Conservation (phyloP, 1,139 yeast species). For the Yamadazyma spencermartinsiae region DNA sequence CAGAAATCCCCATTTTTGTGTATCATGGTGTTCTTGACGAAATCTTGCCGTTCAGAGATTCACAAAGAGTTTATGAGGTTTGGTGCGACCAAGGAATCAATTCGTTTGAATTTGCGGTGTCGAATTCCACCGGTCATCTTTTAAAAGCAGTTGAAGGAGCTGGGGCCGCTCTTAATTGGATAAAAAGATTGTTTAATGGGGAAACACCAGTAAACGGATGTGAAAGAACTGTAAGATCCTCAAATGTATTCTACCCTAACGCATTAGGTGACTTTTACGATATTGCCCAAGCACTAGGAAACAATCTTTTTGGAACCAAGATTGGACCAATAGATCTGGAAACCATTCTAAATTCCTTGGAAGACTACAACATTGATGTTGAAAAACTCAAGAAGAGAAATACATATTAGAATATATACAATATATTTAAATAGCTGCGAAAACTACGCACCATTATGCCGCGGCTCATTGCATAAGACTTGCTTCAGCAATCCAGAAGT, state of each 20-base stretch:
- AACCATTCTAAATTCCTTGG: not conserved
- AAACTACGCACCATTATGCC: no score
- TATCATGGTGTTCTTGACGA: slow-evolving; percentile 34
- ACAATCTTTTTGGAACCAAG: slow-evolving; percentile 10
- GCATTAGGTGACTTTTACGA: slow-evolving; percentile 8
- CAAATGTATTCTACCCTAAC: slow-evolving; percentile 28
- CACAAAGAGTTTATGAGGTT: slow-evolving; percentile 25
- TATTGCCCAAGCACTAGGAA: slow-evolving; percentile 8
- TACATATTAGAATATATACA: no score
- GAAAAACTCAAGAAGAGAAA: not conserved
- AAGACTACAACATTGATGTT: not conserved
- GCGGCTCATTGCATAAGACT: no score
- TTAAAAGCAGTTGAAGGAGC: slow-evolving; percentile 26
- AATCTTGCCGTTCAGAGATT: slow-evolving; percentile 27
- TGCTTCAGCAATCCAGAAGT: no score
- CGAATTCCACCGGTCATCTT: slow-evolving; percentile 27
- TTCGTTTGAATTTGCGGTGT: slow-evolving; percentile 29
- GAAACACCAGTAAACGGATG: slow-evolving; percentile 28
- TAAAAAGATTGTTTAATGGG: slow-evolving; percentile 21
- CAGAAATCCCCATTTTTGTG: slow-evolving; percentile 34
- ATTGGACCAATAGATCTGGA: slow-evolving; percentile 12
- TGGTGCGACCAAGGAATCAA: slow-evolving; percentile 33
- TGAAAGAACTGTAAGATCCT: slow-evolving; percentile 18
- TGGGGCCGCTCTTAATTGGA: slow-evolving; percentile 33
- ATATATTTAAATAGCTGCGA: no score